phyloP scores from a whole-genome alignment of 345 rosid species.

The Psidium friedrichsthalianum region DNA sequence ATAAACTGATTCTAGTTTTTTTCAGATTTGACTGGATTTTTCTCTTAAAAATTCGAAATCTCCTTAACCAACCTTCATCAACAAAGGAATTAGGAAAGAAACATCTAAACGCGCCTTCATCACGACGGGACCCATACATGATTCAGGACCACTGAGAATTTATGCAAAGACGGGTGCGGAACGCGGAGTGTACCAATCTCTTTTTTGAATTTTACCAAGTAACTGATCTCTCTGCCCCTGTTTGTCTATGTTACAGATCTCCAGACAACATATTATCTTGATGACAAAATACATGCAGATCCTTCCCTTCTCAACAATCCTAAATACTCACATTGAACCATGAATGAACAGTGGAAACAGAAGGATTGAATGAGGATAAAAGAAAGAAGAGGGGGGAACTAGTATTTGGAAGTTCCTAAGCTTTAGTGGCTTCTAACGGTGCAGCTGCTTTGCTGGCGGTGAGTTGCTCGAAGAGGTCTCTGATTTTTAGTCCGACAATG shows the following conservation, averaged over 20 bases:
- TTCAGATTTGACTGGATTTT: background rate
- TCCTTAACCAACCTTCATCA: background rate
- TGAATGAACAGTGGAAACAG: background rate
- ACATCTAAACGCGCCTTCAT: background rate
- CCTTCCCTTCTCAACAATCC: slow-evolving; percentile 4
- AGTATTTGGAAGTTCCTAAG: slow-evolving; percentile 10
- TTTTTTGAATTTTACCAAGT: background rate
- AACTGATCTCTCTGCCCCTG: background rate
- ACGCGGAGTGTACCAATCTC: background rate
- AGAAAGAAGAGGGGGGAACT: background rate
- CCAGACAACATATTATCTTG: slow-evolving; percentile 13
- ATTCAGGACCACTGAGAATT: background rate
- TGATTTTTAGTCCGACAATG: slow-evolving; percentile 75
- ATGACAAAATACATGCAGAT: slow-evolving; percentile 3
- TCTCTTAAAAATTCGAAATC: background rate
- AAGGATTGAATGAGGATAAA: background rate
- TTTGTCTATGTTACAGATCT: slow-evolving; percentile 22
- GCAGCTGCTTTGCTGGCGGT: slow-evolving; percentile 35
- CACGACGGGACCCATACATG: background rate
- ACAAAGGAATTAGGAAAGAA: background rate
- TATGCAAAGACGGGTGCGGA: background rate
- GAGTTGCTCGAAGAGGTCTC: slow-evolving; percentile 86
- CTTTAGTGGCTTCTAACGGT: slow-evolving; percentile 53
- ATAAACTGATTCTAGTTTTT: background rate
- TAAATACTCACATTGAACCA: slow-evolving; percentile 4